Conservation (phyloP, 192 early-diverging fungal genomes). For the Pilobolus umbonatus region DNA sequence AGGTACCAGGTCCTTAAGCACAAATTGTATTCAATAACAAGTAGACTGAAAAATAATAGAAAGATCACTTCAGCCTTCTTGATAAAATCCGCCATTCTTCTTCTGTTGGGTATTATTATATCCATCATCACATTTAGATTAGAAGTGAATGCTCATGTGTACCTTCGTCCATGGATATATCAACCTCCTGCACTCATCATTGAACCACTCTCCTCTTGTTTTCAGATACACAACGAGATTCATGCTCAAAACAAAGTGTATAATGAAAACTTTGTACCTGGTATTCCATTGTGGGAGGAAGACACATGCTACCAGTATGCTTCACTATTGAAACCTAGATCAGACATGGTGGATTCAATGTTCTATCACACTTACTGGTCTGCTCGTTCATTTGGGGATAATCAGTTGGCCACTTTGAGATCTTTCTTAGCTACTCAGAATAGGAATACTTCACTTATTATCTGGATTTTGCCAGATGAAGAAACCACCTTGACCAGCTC, state of each 20-base stretch:
- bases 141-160: slow-evolving; percentile 34
- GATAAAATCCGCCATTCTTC: no score
- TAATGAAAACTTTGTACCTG: slow-evolving; percentile 21
- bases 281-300: slow-evolving; percentile 23
- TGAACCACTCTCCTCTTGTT: slow-evolving; percentile 29
- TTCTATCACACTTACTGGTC: slow-evolving; percentile 14
- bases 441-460: slow-evolving; percentile 11
- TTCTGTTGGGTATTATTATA: no score
- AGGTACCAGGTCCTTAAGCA: no score
- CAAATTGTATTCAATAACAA: no score
- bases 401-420: slow-evolving; percentile 13
- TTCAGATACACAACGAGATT: slow-evolving; percentile 1
- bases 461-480: slow-evolving; percentile 26
- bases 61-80: not conserved
- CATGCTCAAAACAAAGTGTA: slow-evolving; percentile 11
- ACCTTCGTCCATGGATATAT: slow-evolving; percentile 29
- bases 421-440: slow-evolving; percentile 35
- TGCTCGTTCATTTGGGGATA: slow-evolving; percentile 14
- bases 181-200: slow-evolving; percentile 5
- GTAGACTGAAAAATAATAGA: no score
- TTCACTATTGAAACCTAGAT: slow-evolving; percentile 10
- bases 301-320: slow-evolving; percentile 24
- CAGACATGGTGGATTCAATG: not conserved
- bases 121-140: no score
- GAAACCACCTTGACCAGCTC: slow-evolving; percentile 8